Evolutionary conservation across 805 yeast genomes (phyloP).

Genomic region (Kuraishia piskuri): DNA sequence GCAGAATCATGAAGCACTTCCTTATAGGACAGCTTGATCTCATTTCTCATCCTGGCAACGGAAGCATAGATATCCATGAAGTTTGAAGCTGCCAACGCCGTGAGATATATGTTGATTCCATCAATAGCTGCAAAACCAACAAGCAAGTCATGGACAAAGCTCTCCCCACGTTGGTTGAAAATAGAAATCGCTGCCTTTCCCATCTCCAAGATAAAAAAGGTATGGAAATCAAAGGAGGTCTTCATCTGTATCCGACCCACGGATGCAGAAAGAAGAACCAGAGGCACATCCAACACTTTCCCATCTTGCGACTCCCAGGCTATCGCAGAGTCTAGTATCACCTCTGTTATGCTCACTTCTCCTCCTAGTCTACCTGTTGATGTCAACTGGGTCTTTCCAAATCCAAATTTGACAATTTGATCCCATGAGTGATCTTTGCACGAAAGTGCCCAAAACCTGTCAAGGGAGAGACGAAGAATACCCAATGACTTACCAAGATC

Average conservation of each 20-base stretch:
- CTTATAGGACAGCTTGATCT: conserved; percentile 60
- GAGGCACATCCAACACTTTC: conserved; percentile 45
- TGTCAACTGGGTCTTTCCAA: conserved; percentile 39
- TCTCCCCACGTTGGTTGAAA: conserved; percentile 57
- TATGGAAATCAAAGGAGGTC: conserved; percentile 76
- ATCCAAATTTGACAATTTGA: conserved; percentile 57
- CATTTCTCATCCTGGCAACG: conserved; percentile 62
- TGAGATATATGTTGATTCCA: conserved; percentile 52
- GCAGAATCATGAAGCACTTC: conserved; percentile 65
- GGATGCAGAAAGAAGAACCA: conserved; percentile 54
- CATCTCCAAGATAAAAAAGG: conserved; percentile 59
- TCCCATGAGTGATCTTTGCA: conserved; percentile 61
- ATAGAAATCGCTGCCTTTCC: conserved; percentile 41
- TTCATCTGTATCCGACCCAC: conserved; percentile 49
- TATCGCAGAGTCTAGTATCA: conserved; percentile 55
- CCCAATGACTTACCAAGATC: conserved; percentile 87
- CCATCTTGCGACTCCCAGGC: conserved; percentile 51
- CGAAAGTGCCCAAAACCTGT: conserved; percentile 60
- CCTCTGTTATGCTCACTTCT: conserved; percentile 34
- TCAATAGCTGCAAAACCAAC: conserved; percentile 41
- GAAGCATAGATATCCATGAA: conserved; percentile 71
- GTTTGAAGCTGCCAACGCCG: conserved; percentile 82
- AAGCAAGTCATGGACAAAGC: conserved; percentile 47
- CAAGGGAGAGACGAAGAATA: conserved; percentile 41
- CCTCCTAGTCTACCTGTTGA: conserved; percentile 84